phyloP scores from a whole-genome alignment of 371 early-diverging fungal genomes.

The Mortierella sp. region DNA sequence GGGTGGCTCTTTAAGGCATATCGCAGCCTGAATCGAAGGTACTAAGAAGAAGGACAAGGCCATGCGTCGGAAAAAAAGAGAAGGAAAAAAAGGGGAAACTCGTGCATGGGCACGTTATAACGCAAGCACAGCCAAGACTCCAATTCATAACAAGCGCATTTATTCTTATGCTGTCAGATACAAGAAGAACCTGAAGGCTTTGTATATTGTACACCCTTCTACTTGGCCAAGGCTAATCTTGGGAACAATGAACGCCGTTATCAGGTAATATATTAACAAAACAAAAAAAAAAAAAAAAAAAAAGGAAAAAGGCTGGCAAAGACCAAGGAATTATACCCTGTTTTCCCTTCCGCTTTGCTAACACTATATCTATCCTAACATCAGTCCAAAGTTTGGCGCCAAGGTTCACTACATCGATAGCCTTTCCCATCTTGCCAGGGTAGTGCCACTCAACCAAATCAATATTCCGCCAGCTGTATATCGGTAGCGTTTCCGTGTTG shows the following conservation, averaged over 20 bases:
- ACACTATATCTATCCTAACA: neutral
- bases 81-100: neutral
- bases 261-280: conserved; percentile 71
- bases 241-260: conserved; percentile 74
- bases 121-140: too few relatives aligned
- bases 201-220: conserved; percentile 91
- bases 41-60: conserved; percentile 12
- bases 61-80: neutral
- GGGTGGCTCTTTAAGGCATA: conserved; percentile 89
- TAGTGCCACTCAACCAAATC: conserved; percentile 78
- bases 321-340: too few relatives aligned
- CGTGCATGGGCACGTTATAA: too few relatives aligned
- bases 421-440: conserved; percentile 73
- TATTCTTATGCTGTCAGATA: conserved; percentile 63
- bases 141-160: neutral
- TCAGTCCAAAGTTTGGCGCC: conserved; percentile 92
- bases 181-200: conserved; percentile 91
- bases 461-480: conserved; percentile 83
- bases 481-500: conserved; percentile 70
- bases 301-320: too few relatives aligned
- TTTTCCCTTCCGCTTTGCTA: too few relatives aligned
- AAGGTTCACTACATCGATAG: conserved; percentile 86
- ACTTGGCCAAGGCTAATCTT: conserved; percentile 75
- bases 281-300: too few relatives aligned
- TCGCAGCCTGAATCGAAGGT: conserved; percentile 80